These are phyloP conservation scores for Plasmodium fragile DNA, from an alignment of 169 alveolate genomes.

Conservation along the genomic window DNA sequence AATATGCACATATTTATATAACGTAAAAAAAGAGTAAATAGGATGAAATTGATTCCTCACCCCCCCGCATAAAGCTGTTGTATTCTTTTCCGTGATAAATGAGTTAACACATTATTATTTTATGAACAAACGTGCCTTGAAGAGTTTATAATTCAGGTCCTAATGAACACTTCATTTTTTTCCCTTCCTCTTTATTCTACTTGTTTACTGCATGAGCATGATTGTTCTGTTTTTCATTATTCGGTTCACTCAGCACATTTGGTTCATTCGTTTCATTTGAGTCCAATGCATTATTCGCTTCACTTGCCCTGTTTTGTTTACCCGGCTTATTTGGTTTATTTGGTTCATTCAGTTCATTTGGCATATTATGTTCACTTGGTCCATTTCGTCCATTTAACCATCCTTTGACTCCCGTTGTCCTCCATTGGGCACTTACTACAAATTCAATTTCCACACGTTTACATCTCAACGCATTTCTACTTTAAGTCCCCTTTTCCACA, in stretches of 20 bases:
- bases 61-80: neutral
- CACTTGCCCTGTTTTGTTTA: too few relatives aligned
- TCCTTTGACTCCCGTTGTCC: neutral
- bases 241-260: too few relatives aligned
- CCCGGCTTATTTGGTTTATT: neutral
- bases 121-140: neutral
- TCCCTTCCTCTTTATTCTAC: neutral
- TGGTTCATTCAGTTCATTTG: too few relatives aligned
- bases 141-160: neutral
- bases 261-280: neutral
- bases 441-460: neutral
- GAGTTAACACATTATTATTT: neutral
- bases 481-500: neutral
- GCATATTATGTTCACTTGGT: neutral
- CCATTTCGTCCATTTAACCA: neutral
- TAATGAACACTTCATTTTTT: neutral
- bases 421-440: neutral
- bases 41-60: neutral
- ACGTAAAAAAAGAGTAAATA: neutral
- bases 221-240: neutral
- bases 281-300: neutral
- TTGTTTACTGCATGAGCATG: neutral
- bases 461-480: neutral
- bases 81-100: neutral
- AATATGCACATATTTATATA: neutral